Percentiles rank a stretch among this genome's conserved stretches.
phyloP scores from a whole-genome alignment of 176 grass and related monocot species.

The Luzula sylvatica region DNA sequence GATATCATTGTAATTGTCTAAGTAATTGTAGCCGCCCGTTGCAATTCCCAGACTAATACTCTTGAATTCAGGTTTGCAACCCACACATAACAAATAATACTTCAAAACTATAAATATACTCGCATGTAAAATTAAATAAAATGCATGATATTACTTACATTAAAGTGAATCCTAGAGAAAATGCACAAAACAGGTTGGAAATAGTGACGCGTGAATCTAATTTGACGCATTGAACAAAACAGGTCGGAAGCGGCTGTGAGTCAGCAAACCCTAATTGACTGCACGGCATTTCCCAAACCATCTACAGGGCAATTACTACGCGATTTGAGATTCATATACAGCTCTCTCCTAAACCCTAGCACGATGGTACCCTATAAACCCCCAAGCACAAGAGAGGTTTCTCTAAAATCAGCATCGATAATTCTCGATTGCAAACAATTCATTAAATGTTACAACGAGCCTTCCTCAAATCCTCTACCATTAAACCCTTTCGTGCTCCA shows the following conservation, averaged over 20 bases:
- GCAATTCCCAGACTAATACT: no score
- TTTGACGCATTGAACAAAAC: conserved; percentile 9
- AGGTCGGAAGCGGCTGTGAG: conserved; percentile 47
- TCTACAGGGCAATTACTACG: conserved; percentile 48
- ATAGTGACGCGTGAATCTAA: no score
- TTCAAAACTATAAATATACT: no score
- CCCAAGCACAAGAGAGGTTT: conserved; percentile 29
- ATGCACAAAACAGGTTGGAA: no score
- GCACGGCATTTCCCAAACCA: conserved; percentile 17
- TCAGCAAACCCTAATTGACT: conserved; percentile 1
- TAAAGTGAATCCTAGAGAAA: no score
- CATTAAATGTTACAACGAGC: conserved; percentile 72
- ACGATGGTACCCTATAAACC: conserved; percentile 57
- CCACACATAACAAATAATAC: no score
- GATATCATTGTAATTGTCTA: no score
- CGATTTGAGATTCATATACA: conserved; percentile 68
- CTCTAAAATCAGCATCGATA: conserved; percentile 44
- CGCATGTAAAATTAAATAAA: no score
- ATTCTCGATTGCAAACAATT: conserved; percentile 97
- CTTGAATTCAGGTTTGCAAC: no score
- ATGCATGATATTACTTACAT: no score
- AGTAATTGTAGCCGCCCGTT: no score
- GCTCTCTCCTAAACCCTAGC: conserved; percentile 58
- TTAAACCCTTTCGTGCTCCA: conserved; percentile 41
- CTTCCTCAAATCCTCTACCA: conserved; percentile 11